These are phyloP conservation scores for Sisymbrium altissimum DNA, from an alignment of 345 rosid species.

Conservation along the genomic window DNA sequence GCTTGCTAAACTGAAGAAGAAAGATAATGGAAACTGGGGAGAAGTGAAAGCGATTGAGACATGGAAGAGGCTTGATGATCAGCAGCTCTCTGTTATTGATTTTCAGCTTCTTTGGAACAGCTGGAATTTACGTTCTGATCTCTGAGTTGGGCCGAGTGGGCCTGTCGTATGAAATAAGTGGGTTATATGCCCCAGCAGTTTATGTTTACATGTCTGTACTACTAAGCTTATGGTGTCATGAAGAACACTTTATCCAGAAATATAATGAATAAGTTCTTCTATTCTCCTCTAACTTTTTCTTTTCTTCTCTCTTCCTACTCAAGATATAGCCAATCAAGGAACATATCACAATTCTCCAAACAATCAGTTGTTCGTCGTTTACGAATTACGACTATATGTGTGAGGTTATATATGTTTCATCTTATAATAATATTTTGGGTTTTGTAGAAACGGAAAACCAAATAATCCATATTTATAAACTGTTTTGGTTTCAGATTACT, in stretches of 20 bases:
- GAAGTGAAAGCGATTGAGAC: slow-evolving; percentile 73
- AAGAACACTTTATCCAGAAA: too few species aligned
- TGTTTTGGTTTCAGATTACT: too few species aligned
- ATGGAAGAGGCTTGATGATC: slow-evolving; percentile 93
- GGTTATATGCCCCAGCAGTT: too few species aligned
- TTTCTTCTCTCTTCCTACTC: too few species aligned
- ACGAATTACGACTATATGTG: neutral
- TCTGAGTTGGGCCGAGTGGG: too few species aligned
- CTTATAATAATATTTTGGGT: neutral
- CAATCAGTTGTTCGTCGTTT: neutral
- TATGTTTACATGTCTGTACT: too few species aligned
- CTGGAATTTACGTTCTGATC: neutral
- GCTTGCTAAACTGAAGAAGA: slow-evolving; percentile 61
- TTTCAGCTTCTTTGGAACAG: slow-evolving; percentile 67
- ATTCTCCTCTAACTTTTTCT: too few species aligned
- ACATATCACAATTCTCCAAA: slow-evolving; percentile 7
- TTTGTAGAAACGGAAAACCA: neutral
- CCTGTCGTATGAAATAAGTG: too few species aligned
- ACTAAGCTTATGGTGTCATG: too few species aligned
- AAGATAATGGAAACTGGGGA: slow-evolving; percentile 54
- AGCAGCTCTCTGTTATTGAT: slow-evolving; percentile 52
- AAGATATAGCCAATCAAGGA: too few species aligned
- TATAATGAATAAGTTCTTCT: too few species aligned
- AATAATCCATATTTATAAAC: neutral
- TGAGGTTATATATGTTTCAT: neutral